Percentiles rank a stretch among this genome's conserved stretches.
Evolutionary conservation across 352 stramenopile genomes (phyloP).

Genomic region (Phytophthora sojae): DNA sequence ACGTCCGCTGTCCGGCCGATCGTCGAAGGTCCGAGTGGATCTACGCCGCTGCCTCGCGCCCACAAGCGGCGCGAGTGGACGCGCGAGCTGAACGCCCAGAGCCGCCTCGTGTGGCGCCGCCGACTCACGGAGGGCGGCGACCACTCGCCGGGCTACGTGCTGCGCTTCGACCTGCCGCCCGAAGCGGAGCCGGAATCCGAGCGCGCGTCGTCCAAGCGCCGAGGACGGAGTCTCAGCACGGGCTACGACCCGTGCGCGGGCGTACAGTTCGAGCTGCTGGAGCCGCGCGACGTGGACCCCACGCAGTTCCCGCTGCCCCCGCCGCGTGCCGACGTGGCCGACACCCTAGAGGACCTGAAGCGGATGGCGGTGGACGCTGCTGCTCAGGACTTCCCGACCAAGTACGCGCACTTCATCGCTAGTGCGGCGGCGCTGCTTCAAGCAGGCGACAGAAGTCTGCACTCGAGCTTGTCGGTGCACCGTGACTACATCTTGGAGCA

Average conservation of each 20-base stretch:
- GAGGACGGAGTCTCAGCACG: constrained; percentile 34
- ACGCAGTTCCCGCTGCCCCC: constrained; percentile 37
- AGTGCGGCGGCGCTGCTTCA: constrained; percentile 28
- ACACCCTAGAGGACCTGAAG: constrained; percentile 36
- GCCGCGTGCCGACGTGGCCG: constrained; percentile 18
- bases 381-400: constrained; percentile 48
- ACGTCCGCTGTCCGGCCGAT: constrained; percentile 5
- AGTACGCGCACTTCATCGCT: constrained; percentile 58
- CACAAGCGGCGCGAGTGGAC: constrained; percentile 63
- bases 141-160: constrained; percentile 41
- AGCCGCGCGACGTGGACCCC: constrained; percentile 30
- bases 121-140: constrained; percentile 30
- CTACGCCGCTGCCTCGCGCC: constrained; percentile 14
- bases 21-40: background rate
- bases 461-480: constrained; percentile 34
- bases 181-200: constrained; percentile 45
- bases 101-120: constrained; percentile 52
- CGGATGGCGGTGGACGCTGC: constrained; percentile 32
- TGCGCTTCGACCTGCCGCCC: constrained; percentile 37
- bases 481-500: constrained; percentile 59
- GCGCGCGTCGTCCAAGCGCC: constrained; percentile 8
- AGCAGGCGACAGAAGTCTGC: constrained; percentile 4
- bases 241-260: constrained; percentile 34
- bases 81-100: constrained; percentile 40
- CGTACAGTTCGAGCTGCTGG: constrained; percentile 44